A percentile compares a stretch with the other conserved stretches of the same genome.
phyloP scores from a whole-genome alignment of 495 filamentous ascomycete genomes.

The Achaetomiella virescens region DNA sequence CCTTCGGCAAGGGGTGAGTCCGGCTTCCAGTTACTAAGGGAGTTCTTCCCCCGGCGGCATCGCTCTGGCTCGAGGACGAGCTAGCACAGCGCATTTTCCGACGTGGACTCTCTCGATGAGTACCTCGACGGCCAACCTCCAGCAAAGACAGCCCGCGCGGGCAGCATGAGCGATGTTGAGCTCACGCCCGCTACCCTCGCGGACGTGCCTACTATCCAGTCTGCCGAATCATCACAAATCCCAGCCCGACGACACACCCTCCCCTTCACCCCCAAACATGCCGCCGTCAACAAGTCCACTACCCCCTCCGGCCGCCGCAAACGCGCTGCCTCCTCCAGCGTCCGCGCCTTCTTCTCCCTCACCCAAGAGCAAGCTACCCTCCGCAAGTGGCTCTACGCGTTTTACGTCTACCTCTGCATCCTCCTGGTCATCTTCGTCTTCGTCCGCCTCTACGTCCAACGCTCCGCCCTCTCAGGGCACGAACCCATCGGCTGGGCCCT shows the following conservation, averaged over 20 bases:
- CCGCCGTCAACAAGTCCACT: conserved; percentile 34
- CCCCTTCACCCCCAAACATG: conserved; percentile 31
- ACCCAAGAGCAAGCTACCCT: conserved; percentile 68
- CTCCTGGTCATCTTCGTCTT: conserved; percentile 59
- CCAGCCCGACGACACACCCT: conserved; percentile 49
- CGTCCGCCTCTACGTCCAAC: conserved; percentile 61
- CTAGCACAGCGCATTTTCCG: conserved; percentile 5
- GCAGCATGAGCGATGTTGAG: conserved; percentile 15
- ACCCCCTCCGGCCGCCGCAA: conserved; percentile 63
- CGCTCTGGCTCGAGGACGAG: conserved; percentile 23
- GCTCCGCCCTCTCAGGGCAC: conserved; percentile 57
- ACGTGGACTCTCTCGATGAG: conserved; percentile 22
- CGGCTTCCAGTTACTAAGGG: conserved; percentile 21
- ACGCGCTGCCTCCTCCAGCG: conserved; percentile 56
- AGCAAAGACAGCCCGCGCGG: neutral
- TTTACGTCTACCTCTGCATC: conserved; percentile 65
- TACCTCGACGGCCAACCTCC: conserved; percentile 5
- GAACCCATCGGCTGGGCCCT: conserved; percentile 93
- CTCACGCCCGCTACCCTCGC: neutral
- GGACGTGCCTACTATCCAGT: conserved; percentile 11
- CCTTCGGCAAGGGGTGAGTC: conserved; percentile 21
- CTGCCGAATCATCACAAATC: conserved; percentile 16
- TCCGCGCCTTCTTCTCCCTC: conserved; percentile 71
- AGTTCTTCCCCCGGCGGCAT: conserved; percentile 24
- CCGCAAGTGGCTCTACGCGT: conserved; percentile 78